phyloP scores from a whole-genome alignment of 2,329 filamentous ascomycete species.

The Fusarium tupiense region DNA sequence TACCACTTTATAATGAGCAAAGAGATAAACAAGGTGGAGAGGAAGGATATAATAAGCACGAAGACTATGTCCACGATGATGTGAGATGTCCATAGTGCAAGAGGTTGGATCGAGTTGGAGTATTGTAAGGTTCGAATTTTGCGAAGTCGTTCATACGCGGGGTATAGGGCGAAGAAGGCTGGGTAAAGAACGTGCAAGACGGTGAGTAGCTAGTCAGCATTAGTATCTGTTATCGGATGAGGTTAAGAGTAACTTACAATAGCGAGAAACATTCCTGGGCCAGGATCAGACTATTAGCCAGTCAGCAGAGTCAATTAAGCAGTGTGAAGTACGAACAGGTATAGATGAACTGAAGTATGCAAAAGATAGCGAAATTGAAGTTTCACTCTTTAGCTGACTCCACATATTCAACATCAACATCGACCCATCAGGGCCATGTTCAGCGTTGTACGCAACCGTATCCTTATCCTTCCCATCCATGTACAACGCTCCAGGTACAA shows the following conservation, averaged over 20 bases:
- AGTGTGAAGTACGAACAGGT: too few species aligned
- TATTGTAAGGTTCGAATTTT: constrained; percentile 19
- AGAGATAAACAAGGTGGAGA: neutral
- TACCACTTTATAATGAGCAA: neutral
- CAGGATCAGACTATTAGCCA: neutral
- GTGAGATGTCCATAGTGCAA: neutral
- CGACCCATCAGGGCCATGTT: neutral
- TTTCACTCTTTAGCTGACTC: neutral
- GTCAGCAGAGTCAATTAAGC: too few species aligned
- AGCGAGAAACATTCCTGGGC: neutral
- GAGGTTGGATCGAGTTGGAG: constrained; percentile 2
- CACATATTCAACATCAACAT: constrained; percentile 3
- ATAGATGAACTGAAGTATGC: neutral
- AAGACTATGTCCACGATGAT: neutral
- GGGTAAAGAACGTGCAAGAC: constrained; percentile 10
- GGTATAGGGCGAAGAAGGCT: constrained; percentile 4
- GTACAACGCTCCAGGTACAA: neutral
- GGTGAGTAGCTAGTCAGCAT: neutral
- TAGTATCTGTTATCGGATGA: too few species aligned
- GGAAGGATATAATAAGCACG: neutral
- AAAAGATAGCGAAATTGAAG: neutral
- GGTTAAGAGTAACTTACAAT: neutral
- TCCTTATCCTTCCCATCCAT: neutral
- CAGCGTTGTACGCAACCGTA: neutral
- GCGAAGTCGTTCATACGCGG: constrained; percentile 3